These are phyloP conservation scores for Aphanomyces cochlioides DNA, from an alignment of 352 stramenopile genomes.

Conservation along the genomic window DNA sequence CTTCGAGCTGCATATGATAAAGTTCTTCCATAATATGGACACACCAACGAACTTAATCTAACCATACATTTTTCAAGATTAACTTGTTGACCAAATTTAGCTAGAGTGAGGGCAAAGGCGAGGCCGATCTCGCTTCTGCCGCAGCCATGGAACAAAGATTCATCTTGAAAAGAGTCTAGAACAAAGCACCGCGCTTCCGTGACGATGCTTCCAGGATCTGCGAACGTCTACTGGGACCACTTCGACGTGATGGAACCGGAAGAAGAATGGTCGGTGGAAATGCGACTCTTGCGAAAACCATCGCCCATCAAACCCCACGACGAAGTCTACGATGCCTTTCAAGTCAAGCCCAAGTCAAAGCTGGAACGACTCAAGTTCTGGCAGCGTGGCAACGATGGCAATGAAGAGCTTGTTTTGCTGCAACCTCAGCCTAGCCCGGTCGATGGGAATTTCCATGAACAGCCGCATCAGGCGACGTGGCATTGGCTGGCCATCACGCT, in stretches of 20 bases:
- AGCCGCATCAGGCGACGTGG: not conserved
- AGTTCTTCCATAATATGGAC: too few relatives aligned
- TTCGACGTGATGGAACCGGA: slow-evolving; percentile 3
- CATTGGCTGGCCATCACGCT: slow-evolving; percentile 58
- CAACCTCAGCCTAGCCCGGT: not conserved
- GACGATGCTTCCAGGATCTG: not conserved
- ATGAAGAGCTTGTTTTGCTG: slow-evolving; percentile 4
- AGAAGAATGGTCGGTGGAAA: slow-evolving; percentile 15
- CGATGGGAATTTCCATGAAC: not conserved
- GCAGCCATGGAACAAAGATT: too few relatives aligned
- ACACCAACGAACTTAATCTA: too few relatives aligned
- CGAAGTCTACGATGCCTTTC: slow-evolving; percentile 2
- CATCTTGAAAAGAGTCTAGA: too few relatives aligned
- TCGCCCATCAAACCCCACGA: not conserved
- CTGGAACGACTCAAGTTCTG: slow-evolving; percentile 9
- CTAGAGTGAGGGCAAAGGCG: too few relatives aligned
- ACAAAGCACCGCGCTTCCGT: not conserved
- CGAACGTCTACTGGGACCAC: slow-evolving; percentile 10
- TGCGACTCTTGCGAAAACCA: not conserved
- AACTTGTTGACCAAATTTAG: too few relatives aligned
- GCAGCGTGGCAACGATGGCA: not conserved
- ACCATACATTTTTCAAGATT: too few relatives aligned
- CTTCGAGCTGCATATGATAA: too few relatives aligned
- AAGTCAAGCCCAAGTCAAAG: not conserved
- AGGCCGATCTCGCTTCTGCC: too few relatives aligned